Evolutionary conservation across 2,329 filamentous ascomycete genomes (phyloP).

Genomic region (Aureobasidium sp.): DNA sequence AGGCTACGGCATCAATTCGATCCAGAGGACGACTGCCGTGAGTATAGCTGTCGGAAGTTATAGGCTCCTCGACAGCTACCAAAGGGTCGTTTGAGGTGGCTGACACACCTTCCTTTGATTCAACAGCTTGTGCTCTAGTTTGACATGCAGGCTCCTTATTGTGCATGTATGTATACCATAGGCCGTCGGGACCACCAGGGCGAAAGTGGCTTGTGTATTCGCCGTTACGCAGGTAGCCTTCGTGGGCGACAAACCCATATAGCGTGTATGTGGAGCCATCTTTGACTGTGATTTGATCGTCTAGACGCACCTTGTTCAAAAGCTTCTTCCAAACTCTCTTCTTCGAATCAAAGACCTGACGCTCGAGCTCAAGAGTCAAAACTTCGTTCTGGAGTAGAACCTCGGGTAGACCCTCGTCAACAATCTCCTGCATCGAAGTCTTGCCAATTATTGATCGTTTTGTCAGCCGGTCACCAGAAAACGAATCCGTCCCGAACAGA

Average conservation of each 20-base stretch:
- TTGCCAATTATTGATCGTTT: slow-evolving; percentile 15
- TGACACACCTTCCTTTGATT: not conserved
- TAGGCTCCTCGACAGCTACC: slow-evolving; percentile 3
- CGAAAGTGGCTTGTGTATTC: slow-evolving; percentile 55
- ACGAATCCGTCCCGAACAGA: not conserved
- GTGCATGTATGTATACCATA: slow-evolving; percentile 52
- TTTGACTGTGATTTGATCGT: slow-evolving; percentile 47
- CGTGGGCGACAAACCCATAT: slow-evolving; percentile 55
- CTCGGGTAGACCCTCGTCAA: slow-evolving; percentile 22
- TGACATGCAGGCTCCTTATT: slow-evolving; percentile 32
- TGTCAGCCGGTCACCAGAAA: not conserved
- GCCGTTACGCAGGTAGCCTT: slow-evolving; percentile 51
- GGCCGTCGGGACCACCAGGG: slow-evolving; percentile 48
- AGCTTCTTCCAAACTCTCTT: slow-evolving; percentile 52
- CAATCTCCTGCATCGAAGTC: slow-evolving; percentile 36
- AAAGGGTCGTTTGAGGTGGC: not conserved
- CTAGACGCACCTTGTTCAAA: slow-evolving; percentile 48
- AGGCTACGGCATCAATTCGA: slow-evolving; percentile 41
- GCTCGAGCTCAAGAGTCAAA: slow-evolving; percentile 46
- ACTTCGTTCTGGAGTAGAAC: slow-evolving; percentile 13
- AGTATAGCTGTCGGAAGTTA: not conserved
- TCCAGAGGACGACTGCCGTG: slow-evolving; percentile 19
- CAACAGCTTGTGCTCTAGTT: slow-evolving; percentile 47
- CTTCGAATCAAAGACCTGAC: slow-evolving; percentile 49
- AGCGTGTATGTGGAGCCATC: slow-evolving; percentile 44